phyloP scores from a whole-genome alignment of 371 early-diverging fungal genomes.

The Smittium mucronatum region DNA sequence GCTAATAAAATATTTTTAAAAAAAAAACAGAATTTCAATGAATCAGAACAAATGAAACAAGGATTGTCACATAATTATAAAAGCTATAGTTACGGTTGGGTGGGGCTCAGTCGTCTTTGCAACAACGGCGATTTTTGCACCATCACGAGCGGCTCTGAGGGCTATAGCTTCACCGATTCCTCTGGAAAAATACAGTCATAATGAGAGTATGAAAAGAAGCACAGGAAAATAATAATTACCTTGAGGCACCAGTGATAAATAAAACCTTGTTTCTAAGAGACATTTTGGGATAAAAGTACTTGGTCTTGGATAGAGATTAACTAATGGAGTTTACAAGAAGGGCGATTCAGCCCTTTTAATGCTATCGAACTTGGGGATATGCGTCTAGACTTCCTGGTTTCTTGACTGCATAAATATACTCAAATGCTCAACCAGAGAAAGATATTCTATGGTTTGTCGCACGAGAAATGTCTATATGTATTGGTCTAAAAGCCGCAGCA shows the following conservation, averaged over 20 bases:
- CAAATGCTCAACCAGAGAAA: too few relatives aligned
- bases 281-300: background rate
- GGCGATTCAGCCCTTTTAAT: too few relatives aligned
- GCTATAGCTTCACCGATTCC: conserved; percentile 70
- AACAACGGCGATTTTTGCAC: conserved; percentile 57
- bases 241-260: conserved; percentile 57
- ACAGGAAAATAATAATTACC: conserved; percentile 10
- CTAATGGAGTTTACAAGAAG: too few relatives aligned
- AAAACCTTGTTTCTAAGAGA: conserved; percentile 44
- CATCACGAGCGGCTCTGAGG: conserved; percentile 49
- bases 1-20: conserved; percentile 18
- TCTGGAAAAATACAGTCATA: background rate
- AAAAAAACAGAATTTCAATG: background rate
- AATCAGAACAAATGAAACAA: background rate
- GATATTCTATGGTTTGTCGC: too few relatives aligned
- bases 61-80: background rate
- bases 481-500: too few relatives aligned
- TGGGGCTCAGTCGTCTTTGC: conserved; percentile 68
- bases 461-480: too few relatives aligned
- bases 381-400: too few relatives aligned
- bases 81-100: conserved; percentile 32
- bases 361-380: too few relatives aligned
- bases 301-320: too few relatives aligned
- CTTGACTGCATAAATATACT: too few relatives aligned
- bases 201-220: background rate